Evolutionary conservation across 75 land plant species (phyloP).

Genomic region (Cunninghamia lanceolata): DNA sequence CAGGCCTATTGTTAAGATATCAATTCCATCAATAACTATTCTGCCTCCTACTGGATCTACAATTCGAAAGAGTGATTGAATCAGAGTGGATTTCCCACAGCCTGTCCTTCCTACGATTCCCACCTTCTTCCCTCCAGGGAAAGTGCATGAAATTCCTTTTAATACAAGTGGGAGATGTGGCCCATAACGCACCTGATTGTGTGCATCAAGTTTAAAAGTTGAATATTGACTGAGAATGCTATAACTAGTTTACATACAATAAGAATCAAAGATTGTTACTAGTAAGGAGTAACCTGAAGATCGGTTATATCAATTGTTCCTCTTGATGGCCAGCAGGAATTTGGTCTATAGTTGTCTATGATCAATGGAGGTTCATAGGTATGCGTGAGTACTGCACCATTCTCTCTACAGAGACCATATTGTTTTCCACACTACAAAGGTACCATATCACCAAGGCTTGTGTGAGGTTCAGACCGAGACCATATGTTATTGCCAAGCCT

Average conservation of each 20-base stretch:
- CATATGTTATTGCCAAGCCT: slow-evolving; percentile 41
- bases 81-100: slow-evolving; percentile 41
- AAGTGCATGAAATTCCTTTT: slow-evolving; percentile 22
- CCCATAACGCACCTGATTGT: slow-evolving; percentile 30
- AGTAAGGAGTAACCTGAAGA: slow-evolving; percentile 18
- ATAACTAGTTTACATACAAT: background rate
- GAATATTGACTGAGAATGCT: background rate
- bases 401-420: slow-evolving; percentile 29
- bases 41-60: slow-evolving; percentile 40
- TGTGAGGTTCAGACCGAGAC: slow-evolving; percentile 26
- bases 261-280: background rate
- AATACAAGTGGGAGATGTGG: slow-evolving; percentile 36
- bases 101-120: slow-evolving; percentile 53
- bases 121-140: slow-evolving; percentile 33
- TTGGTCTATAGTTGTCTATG: slow-evolving; percentile 18
- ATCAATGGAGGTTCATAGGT: slow-evolving; percentile 22
- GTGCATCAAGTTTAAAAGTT: background rate
- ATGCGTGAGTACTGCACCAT: slow-evolving; percentile 25
- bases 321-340: slow-evolving; percentile 16
- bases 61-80: slow-evolving; percentile 44
- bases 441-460: slow-evolving; percentile 25
- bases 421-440: slow-evolving; percentile 29
- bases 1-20: slow-evolving; percentile 36
- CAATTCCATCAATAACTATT: slow-evolving; percentile 38
- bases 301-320: slow-evolving; percentile 17